Base-by-base conservation (phyloP, 257 asterid species). In the Rhazya stricta region DNA sequence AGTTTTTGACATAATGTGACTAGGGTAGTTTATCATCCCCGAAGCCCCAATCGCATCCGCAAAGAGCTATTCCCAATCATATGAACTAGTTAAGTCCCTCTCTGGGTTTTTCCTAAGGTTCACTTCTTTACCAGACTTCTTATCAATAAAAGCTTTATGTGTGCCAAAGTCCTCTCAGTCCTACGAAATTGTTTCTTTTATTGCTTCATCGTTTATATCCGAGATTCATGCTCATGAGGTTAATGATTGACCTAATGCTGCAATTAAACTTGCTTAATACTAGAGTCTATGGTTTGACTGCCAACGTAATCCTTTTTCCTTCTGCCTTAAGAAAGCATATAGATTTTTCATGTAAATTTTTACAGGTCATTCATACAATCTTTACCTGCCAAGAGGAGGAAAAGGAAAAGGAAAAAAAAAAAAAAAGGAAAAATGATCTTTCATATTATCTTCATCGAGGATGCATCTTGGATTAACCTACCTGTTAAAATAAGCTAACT, bases 401-500 rank as follows among this genome's bases (percentile, higher is more conserved):
- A 51, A 18, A 51, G 21, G 21, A 19, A 23, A 23, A 2, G 8
- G 34, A 16, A 34, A 63, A 34, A 61, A 30, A 0, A 32, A 32
- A 13, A 25, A 63, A 10, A 54, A 10, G 23, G 60, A 54, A 53
- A 54, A n/a, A 53, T 9, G 27, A 19, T 23, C 15, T 23, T 67
- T 69, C 62, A 6, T 16, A 53, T 34, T 23, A 48, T 70, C 66
- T 71, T 71, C 65, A 46, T 29, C 3, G 56, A 53, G 21, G 36
- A 27, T 34, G 25, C 9, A 62, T 65, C 46, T 36, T 62, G 60
- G 23, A 41, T 68, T 81, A 73, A 67, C 78, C 77, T 79, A 54
- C 83, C 53, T 74, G 71, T 76, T n/a, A 43, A 67, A 76, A 61
- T 74, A 71, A 77, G 85, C 79, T 67, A 80, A 82, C 79, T 77